Evolutionary conservation across 805 yeast genomes (phyloP).

Genomic region (Sugiyamaella americana): DNA sequence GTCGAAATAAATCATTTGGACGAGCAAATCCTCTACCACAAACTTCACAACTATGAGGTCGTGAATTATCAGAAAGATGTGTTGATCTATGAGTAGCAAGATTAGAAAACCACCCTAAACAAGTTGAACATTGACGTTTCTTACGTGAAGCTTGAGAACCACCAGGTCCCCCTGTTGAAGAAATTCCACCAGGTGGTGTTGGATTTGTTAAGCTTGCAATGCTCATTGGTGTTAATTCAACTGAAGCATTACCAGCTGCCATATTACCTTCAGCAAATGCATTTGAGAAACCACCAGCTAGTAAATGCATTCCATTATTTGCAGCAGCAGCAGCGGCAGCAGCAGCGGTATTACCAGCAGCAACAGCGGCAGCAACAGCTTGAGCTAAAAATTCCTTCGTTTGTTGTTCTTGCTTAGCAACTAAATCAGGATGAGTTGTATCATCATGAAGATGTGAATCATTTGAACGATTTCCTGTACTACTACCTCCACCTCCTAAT

Average conservation of each 20-base stretch:
- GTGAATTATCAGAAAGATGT: conserved; percentile 60
- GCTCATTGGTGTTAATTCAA: conserved; percentile 22
- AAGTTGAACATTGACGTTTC: conserved; percentile 67
- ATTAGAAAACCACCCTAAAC: conserved; percentile 55
- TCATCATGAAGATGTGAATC: background rate
- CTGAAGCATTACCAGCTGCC: conserved; percentile 1
- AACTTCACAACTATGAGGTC: conserved; percentile 73
- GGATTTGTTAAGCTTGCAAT: conserved; percentile 25
- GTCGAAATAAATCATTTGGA: conserved; percentile 80
- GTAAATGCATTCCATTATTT: background rate
- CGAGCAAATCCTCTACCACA: conserved; percentile 85
- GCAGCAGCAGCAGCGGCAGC: conserved; percentile 2
- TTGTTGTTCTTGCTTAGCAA: conserved; percentile 8
- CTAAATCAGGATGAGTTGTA: conserved; percentile 8
- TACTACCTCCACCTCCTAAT: background rate
- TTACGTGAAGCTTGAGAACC: conserved; percentile 36
- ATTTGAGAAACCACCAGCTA: background rate
- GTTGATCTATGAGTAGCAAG: conserved; percentile 79
- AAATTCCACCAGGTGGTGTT: conserved; percentile 1
- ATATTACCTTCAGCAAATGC: background rate
- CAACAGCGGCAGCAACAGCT: background rate
- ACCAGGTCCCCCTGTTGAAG: conserved; percentile 4
- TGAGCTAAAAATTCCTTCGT: conserved; percentile 4
- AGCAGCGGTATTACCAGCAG: background rate
- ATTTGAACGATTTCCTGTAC: background rate